These are phyloP conservation scores for Moringa oleifera DNA, from an alignment of 345 rosid species.

Conservation along the genomic window DNA sequence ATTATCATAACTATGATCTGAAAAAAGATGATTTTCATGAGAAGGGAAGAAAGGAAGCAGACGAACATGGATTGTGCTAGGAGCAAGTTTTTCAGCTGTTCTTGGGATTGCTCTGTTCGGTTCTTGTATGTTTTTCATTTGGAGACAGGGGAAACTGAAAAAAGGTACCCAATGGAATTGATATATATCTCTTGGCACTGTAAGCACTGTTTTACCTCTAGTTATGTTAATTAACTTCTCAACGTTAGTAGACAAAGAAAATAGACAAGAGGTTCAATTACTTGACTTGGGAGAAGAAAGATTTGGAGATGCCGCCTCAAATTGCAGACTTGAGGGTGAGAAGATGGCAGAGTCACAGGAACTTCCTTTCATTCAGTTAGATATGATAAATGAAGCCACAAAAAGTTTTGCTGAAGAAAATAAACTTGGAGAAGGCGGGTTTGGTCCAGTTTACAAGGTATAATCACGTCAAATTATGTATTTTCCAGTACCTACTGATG, in stretches of 20 bases:
- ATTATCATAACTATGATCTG: no score
- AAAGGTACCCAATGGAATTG: not conserved
- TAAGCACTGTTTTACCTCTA: not conserved
- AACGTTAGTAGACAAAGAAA: slow-evolving; percentile 4
- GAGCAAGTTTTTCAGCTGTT: not conserved
- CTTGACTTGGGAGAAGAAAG: slow-evolving; percentile 3
- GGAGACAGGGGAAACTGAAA: slow-evolving; percentile 6
- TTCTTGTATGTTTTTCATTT: not conserved
- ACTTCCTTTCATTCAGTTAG: slow-evolving; percentile 20
- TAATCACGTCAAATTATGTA: no score
- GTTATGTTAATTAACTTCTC: not conserved
- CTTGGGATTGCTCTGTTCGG: not conserved
- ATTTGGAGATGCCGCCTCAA: slow-evolving; percentile 1
- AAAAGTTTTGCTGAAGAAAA: slow-evolving; percentile 20
- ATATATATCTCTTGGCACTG: not conserved
- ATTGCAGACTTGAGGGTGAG: slow-evolving; percentile 2
- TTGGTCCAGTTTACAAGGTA: slow-evolving; percentile 46
- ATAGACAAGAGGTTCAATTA: slow-evolving; percentile 19
- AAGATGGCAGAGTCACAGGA: slow-evolving; percentile 15
- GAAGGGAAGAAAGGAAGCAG: not conserved
- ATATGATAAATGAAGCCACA: slow-evolving; percentile 20
- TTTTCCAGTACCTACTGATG: no score
- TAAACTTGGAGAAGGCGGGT: slow-evolving; percentile 48
- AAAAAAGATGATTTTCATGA: not conserved
- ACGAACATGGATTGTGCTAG: slow-evolving; percentile 6